phyloP scores from a whole-genome alignment of 106 monocot genomes.

The Vanilla planifolia region DNA sequence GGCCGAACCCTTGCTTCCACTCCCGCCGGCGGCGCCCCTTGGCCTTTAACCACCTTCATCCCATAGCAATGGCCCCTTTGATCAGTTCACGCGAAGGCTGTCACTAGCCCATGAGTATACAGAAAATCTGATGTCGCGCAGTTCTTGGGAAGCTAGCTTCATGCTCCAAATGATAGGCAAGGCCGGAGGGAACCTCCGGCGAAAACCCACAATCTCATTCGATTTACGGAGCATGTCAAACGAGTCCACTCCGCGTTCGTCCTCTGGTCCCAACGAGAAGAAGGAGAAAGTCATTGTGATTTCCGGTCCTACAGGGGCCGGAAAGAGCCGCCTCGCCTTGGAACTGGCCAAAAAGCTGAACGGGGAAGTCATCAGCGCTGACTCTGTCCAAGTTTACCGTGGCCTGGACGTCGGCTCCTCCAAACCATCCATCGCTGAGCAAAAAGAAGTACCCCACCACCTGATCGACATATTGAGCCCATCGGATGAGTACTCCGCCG shows the following conservation, averaged over 20 bases:
- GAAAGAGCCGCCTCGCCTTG: conserved; percentile 59
- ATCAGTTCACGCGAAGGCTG: too few relatives aligned
- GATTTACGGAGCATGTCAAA: not conserved
- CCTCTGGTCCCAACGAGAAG: conserved; percentile 1
- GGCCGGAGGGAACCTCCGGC: not conserved
- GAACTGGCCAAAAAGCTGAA: conserved; percentile 49
- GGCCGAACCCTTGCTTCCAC: too few relatives aligned
- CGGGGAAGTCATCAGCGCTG: conserved; percentile 67
- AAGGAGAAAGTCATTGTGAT: conserved; percentile 68
- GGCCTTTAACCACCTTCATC: too few relatives aligned
- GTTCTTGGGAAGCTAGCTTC: too few relatives aligned
- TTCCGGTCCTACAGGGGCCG: conserved; percentile 64
- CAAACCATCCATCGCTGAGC: conserved; percentile 39
- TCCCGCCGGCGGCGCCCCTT: too few relatives aligned
- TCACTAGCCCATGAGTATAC: too few relatives aligned
- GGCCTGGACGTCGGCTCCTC: conserved; percentile 69
- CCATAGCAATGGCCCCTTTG: too few relatives aligned
- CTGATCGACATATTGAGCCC: conserved; percentile 70
- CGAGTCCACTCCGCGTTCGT: conserved; percentile 6
- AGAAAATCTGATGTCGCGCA: too few relatives aligned
- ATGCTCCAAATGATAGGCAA: not conserved
- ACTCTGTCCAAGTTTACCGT: conserved; percentile 66
- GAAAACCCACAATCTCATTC: not conserved
- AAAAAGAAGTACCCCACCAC: conserved; percentile 62
- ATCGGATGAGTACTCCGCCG: conserved; percentile 76